Evolutionary conservation across 352 stramenopile genomes (phyloP).

Genomic region (Phytophthora pisi): DNA sequence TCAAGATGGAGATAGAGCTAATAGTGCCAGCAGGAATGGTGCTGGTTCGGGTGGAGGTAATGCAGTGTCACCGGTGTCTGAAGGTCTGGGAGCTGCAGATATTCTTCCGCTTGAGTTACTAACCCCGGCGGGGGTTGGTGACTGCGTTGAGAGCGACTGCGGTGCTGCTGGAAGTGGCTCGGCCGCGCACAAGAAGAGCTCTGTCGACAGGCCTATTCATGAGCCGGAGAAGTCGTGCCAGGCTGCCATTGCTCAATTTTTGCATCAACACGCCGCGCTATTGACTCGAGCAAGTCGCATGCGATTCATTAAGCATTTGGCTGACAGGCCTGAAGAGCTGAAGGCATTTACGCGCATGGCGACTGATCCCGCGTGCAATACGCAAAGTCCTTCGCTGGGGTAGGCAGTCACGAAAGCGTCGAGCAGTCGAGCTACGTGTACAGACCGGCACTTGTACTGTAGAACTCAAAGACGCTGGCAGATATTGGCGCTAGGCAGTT

Average conservation of each 20-base stretch:
- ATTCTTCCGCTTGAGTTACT: neutral
- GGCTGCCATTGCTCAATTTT: conserved; percentile 41
- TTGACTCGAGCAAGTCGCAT: conserved; percentile 30
- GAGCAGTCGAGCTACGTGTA: conserved; percentile 5
- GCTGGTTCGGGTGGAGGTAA: neutral
- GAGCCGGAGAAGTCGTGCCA: conserved; percentile 27
- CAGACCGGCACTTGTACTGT: neutral
- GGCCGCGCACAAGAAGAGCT: neutral
- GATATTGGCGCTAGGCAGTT: too few relatives aligned
- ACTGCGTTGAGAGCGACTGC: neutral
- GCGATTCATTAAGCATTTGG: conserved; percentile 52
- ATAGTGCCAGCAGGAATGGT: neutral
- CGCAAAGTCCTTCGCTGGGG: conserved; percentile 47
- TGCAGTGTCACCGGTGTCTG: neutral
- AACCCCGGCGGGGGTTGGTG: neutral
- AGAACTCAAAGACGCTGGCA: neutral
- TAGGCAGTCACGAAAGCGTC: neutral
- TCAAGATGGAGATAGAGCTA: neutral
- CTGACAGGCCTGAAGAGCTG: conserved; percentile 36
- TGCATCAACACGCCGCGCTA: conserved; percentile 47
- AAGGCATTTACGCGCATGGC: conserved; percentile 62
- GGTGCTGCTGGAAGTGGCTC: neutral
- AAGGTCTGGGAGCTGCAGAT: neutral
- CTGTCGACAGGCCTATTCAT: neutral
- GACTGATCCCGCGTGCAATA: conserved; percentile 48